Percentiles rank a stretch among this genome's conserved stretches.
Evolutionary conservation across 2,329 filamentous ascomycete species (phyloP).

Genomic region (Penicillium olsonii): DNA sequence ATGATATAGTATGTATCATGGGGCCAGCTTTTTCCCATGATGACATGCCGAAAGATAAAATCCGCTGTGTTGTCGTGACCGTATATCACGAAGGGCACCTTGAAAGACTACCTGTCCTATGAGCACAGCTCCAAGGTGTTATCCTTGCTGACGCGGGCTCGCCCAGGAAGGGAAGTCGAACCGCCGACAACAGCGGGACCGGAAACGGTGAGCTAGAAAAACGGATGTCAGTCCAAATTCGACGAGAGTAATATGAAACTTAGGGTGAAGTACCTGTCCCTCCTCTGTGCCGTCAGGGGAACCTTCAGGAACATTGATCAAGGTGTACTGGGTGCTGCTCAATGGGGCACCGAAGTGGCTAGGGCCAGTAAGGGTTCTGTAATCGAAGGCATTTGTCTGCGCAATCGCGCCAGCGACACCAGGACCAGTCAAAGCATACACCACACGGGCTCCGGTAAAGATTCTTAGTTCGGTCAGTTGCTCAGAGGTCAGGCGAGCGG

Average conservation of each 20-base stretch:
- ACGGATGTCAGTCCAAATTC: slow-evolving; percentile 3
- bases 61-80: background rate
- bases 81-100: background rate
- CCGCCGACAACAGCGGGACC: slow-evolving; percentile 73
- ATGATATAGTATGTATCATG: background rate
- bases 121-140: slow-evolving; percentile 64
- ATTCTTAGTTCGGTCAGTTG: slow-evolving; percentile 79
- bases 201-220: slow-evolving; percentile 64
- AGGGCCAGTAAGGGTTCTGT: slow-evolving; percentile 57
- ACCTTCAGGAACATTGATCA: slow-evolving; percentile 48
- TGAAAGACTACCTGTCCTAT: background rate
- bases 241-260: background rate
- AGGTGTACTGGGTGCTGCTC: slow-evolving; percentile 74
- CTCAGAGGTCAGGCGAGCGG: slow-evolving; percentile 65
- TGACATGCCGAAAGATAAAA: background rate
- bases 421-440: slow-evolving; percentile 81
- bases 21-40: background rate
- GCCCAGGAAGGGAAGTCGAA: slow-evolving; percentile 64
- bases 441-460: slow-evolving; percentile 74
- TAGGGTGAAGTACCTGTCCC: slow-evolving; percentile 62
- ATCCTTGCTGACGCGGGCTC: slow-evolving; percentile 68
- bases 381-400: slow-evolving; percentile 87
- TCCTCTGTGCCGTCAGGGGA: slow-evolving; percentile 44
- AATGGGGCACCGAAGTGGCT: slow-evolving; percentile 81
- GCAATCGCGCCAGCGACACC: slow-evolving; percentile 86